Conservation (phyloP, 225 moss, liverwort and hornwort species). For the Anthoceros angustus region DNA sequence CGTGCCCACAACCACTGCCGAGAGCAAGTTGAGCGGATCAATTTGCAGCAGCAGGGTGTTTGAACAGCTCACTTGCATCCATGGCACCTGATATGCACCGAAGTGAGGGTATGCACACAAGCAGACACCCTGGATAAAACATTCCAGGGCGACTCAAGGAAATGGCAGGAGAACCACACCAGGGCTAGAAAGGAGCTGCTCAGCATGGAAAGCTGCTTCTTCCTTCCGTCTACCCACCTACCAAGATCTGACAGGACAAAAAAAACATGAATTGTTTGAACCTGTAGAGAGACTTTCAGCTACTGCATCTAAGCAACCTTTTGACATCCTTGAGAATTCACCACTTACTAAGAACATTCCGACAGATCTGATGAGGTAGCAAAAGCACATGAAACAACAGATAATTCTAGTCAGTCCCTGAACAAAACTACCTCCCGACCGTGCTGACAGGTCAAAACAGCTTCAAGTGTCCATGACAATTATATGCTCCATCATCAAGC, state of each 20-base stretch:
- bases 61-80: constrained; percentile 94
- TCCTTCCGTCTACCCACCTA: constrained; percentile 2
- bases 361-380: neutral
- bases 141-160: neutral
- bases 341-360: neutral
- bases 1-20: constrained; percentile 40
- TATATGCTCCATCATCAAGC: neutral
- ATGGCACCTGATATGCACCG: constrained; percentile 50
- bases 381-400: constrained; percentile 1
- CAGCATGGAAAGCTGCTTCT: constrained; percentile 1
- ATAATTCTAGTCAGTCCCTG: too few species aligned
- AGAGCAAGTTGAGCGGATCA: constrained; percentile 40
- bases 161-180: neutral
- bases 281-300: too few species aligned
- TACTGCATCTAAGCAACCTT: neutral
- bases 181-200: constrained; percentile 1
- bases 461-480: neutral
- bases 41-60: constrained; percentile 43
- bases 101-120: neutral
- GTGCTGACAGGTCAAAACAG: neutral
- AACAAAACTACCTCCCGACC: neutral
- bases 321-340: neutral
- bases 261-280: neutral
- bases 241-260: neutral
- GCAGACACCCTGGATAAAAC: neutral